These are phyloP conservation scores for Trebouxiophyceae sp. DNA, from an alignment of 163 green algal genomes.

Conservation along the genomic window DNA sequence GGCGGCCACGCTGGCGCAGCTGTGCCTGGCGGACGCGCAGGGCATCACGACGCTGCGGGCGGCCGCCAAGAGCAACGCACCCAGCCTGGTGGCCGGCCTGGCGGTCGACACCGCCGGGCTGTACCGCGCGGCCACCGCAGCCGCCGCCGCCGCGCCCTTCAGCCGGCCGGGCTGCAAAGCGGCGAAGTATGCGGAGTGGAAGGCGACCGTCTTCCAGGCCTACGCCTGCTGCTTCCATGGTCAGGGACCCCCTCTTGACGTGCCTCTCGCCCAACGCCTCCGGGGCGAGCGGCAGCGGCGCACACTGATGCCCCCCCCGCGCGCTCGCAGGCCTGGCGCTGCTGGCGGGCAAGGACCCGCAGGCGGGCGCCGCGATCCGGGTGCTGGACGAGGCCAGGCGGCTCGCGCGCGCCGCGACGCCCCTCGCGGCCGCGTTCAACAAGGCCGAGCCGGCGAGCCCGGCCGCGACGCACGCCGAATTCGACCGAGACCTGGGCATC, in stretches of 20 bases:
- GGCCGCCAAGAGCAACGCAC: conserved; percentile 32
- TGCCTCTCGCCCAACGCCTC: too few species aligned
- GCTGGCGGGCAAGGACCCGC: not conserved
- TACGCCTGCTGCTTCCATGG: conserved; percentile 14
- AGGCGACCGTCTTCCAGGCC: conserved; percentile 16
- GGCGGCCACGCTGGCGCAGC: not conserved
- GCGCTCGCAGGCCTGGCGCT: conserved; percentile 12
- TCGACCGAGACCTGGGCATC: conserved; percentile 9
- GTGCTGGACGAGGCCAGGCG: conserved; percentile 8
- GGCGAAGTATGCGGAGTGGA: conserved; percentile 25
- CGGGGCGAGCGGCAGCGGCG: too few species aligned
- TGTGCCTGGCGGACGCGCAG: conserved; percentile 34
- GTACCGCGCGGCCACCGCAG: conserved; percentile 9
- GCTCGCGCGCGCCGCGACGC: conserved; percentile 1
- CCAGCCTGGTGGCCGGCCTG: conserved; percentile 21
- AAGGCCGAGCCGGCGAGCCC: conserved; percentile 11
- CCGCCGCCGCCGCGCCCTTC: not conserved
- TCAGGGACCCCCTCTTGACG: not conserved
- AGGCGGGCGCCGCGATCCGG: conserved; percentile 6
- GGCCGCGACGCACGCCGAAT: conserved; percentile 15
- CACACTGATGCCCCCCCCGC: too few species aligned
- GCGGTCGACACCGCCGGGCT: conserved; percentile 18
- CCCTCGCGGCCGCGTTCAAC: conserved; percentile 16
- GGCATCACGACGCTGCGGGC: conserved; percentile 32
- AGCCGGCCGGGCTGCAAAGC: conserved; percentile 13